These are phyloP conservation scores for Rossbeevera mucosa DNA, from an alignment of 768 basidiomycete genomes.

Conservation along the genomic window DNA sequence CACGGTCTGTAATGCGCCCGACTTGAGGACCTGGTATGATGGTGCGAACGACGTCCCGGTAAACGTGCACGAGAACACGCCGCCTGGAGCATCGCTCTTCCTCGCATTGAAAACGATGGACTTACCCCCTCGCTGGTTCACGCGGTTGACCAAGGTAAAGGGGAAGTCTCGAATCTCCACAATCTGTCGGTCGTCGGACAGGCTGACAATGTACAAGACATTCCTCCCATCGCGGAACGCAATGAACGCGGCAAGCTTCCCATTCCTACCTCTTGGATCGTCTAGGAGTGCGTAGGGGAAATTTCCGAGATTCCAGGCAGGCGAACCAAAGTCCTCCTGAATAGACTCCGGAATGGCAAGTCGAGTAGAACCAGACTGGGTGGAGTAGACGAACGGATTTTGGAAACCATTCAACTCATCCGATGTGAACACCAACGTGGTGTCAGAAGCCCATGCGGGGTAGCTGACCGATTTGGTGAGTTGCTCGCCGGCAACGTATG, in stretches of 20 bases:
- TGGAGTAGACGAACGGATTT: conserved; percentile 59
- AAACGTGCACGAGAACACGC: conserved; percentile 30
- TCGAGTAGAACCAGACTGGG: conserved; percentile 25
- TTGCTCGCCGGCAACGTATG: conserved; percentile 51
- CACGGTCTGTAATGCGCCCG: conserved; percentile 17
- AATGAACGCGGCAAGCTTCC: conserved; percentile 26
- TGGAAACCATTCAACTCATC: conserved; percentile 58
- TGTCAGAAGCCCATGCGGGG: conserved; percentile 55
- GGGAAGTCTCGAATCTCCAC: conserved; percentile 30
- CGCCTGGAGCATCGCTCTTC: conserved; percentile 30
- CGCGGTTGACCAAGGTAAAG: conserved; percentile 25
- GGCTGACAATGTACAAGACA: conserved; percentile 31
- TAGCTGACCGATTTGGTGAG: conserved; percentile 50
- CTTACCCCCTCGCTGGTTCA: conserved; percentile 23
- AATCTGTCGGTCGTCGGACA: conserved; percentile 22
- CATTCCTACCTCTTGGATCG: conserved; percentile 18
- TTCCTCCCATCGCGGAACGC: conserved; percentile 33
- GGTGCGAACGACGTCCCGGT: conserved; percentile 19
- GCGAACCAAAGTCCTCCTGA: conserved; percentile 51
- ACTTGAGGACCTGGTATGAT: conserved; percentile 21
- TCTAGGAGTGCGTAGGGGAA: conserved; percentile 47
- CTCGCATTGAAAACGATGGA: conserved; percentile 34
- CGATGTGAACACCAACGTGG: conserved; percentile 56
- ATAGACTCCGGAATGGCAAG: conserved; percentile 38
- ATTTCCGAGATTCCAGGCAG: conserved; percentile 50